These are phyloP conservation scores for Dactylellina cionopaga DNA, from an alignment of 2,329 filamentous ascomycete genomes.

Conservation along the genomic window DNA sequence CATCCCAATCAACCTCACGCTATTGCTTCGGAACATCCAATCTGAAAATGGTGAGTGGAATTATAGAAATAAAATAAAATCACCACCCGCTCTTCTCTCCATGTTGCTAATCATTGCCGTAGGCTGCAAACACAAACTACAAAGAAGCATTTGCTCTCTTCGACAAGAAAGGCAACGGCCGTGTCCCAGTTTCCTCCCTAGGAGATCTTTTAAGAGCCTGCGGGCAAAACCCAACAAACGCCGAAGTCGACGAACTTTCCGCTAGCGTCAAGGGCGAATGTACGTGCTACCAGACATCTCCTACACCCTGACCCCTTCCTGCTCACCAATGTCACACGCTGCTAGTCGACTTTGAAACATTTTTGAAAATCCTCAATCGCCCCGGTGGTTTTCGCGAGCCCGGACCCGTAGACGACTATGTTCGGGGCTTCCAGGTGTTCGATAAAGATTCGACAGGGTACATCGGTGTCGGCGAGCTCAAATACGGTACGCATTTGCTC, in stretches of 20 bases:
- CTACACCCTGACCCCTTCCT: background rate
- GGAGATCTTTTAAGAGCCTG: slow-evolving; percentile 95
- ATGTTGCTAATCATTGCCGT: background rate
- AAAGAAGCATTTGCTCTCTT: slow-evolving; percentile 99
- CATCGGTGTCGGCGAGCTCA: slow-evolving; percentile 95
- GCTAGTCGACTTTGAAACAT: slow-evolving; percentile 45
- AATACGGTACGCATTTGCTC: slow-evolving; percentile 72
- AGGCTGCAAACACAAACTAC: slow-evolving; percentile 81
- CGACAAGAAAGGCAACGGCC: slow-evolving; percentile 97
- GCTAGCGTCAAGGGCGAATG: slow-evolving; percentile 79
- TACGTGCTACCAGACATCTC: slow-evolving; percentile 67
- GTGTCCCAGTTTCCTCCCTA: slow-evolving; percentile 83
- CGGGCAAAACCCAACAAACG: slow-evolving; percentile 94
- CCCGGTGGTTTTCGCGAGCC: slow-evolving; percentile 98
- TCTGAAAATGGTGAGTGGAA: slow-evolving; percentile 12
- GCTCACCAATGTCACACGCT: background rate
- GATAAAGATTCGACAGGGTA: slow-evolving; percentile 99
- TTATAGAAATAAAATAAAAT: too few relatives aligned
- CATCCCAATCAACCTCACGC: background rate
- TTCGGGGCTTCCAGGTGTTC: slow-evolving; percentile 98
- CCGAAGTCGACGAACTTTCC: slow-evolving; percentile 92
- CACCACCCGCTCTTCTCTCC: background rate
- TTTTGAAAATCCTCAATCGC: slow-evolving; percentile 79
- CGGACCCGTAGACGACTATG: slow-evolving; percentile 97
- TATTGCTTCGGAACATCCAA: background rate